Evolutionary conservation across 2,329 filamentous ascomycete species (phyloP).

Genomic region (Tolypocladium endophyticum): DNA sequence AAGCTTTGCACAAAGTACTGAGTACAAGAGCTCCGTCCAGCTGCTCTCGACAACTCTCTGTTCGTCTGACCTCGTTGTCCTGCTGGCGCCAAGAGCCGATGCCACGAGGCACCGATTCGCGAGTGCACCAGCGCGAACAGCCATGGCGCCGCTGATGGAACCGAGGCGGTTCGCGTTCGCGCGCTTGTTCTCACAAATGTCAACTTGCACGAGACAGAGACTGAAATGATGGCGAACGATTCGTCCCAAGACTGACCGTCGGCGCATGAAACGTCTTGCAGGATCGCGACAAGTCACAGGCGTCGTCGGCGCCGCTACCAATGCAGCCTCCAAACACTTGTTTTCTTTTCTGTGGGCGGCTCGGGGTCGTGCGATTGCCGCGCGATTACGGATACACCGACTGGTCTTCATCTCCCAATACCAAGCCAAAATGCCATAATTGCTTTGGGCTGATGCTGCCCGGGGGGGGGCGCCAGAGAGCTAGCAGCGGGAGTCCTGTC

Average conservation of each 20-base stretch:
- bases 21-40: neutral
- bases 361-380: neutral
- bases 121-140: neutral
- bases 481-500: neutral
- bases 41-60: neutral
- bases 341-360: neutral
- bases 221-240: neutral
- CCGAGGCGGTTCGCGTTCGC: neutral
- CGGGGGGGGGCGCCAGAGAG: neutral
- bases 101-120: neutral
- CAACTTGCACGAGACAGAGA: neutral
- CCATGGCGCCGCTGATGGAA: neutral
- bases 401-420: neutral
- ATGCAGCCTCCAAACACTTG: neutral
- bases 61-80: neutral
- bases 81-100: neutral
- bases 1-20: neutral
- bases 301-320: slow-evolving; percentile 11
- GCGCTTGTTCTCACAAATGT: neutral
- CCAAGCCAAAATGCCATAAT: neutral
- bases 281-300: slow-evolving; percentile 16
- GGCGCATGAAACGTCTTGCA: slow-evolving; percentile 11
- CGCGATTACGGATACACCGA: neutral
- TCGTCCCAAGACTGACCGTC: neutral
- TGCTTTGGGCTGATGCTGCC: neutral